Conservation (phyloP, 768 basidiomycete genomes). For the Rubroboletus pulcherrimus region DNA sequence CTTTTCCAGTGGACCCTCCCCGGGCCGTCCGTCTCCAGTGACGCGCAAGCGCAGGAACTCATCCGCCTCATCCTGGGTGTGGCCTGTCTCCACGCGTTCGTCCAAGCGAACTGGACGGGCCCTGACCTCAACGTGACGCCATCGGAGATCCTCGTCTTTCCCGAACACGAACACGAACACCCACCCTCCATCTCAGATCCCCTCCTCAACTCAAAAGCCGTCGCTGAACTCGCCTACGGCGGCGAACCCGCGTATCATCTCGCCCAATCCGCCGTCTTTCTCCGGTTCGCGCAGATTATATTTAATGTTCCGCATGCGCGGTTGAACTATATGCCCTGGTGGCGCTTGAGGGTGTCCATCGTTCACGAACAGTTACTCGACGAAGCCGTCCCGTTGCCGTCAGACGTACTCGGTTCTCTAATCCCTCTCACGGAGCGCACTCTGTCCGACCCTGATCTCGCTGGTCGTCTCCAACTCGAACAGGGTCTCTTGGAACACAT, state of each 20-base stretch:
- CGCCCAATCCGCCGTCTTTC: conserved; percentile 58
- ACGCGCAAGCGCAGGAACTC: conserved; percentile 48
- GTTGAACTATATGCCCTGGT: conserved; percentile 62
- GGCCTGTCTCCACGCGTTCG: conserved; percentile 82
- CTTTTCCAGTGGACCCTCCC: conserved; percentile 31
- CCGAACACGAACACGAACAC: conserved; percentile 16
- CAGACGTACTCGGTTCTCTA: conserved; percentile 39
- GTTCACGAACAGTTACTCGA: conserved; percentile 78
- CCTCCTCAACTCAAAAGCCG: conserved; percentile 57
- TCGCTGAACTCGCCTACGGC: conserved; percentile 72
- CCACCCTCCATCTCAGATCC: conserved; percentile 39
- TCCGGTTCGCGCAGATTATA: conserved; percentile 73
- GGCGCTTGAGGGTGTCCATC: conserved; percentile 71
- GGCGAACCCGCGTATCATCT: conserved; percentile 98
- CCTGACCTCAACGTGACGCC: conserved; percentile 68
- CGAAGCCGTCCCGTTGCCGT: conserved; percentile 65
- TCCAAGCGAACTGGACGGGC: conserved; percentile 96
- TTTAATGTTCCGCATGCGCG: conserved; percentile 49
- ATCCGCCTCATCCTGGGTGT: conserved; percentile 63
- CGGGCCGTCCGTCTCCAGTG: conserved; percentile 18
- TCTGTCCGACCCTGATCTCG: conserved; percentile 56
- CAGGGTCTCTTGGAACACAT: conserved; percentile 75
- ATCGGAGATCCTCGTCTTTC: conserved; percentile 38
- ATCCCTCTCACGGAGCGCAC: conserved; percentile 39
- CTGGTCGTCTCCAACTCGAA: conserved; percentile 68